Conservation (phyloP, 2,329 filamentous ascomycete genomes). For the Aureobasidium leucospermi region DNA sequence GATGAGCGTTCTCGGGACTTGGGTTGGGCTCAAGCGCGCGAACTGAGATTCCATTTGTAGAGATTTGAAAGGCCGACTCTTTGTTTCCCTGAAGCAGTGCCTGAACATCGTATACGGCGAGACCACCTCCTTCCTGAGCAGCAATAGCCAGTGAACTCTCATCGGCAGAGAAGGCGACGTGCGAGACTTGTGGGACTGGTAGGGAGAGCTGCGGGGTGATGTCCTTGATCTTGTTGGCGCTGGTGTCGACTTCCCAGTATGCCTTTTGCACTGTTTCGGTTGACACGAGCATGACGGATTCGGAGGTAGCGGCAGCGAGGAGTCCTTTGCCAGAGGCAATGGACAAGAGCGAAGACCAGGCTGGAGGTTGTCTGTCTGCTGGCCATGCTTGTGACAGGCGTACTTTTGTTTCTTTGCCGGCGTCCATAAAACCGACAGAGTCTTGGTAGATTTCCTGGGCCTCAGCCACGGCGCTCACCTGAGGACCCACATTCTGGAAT, state of each 20-base stretch:
- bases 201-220: conserved; percentile 71
- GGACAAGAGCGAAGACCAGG: conserved; percentile 75
- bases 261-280: conserved; percentile 72
- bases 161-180: conserved; percentile 85
- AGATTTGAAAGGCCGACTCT: conserved; percentile 64
- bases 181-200: conserved; percentile 69
- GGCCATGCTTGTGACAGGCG: conserved; percentile 73
- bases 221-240: conserved; percentile 53
- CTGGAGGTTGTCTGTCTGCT: conserved; percentile 56
- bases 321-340: conserved; percentile 74
- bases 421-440: conserved; percentile 71
- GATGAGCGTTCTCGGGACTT: conserved; percentile 60
- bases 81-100: conserved; percentile 59
- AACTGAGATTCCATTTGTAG: conserved; percentile 67
- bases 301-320: conserved; percentile 79
- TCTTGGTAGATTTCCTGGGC: conserved; percentile 76
- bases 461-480: conserved; percentile 53
- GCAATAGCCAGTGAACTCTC: conserved; percentile 78
- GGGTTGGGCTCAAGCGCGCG: conserved; percentile 76
- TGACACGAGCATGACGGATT: conserved; percentile 65
- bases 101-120: conserved; percentile 75
- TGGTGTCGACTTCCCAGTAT: conserved; percentile 41
- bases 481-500: conserved; percentile 44
- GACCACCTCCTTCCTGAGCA: conserved; percentile 69
- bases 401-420: conserved; percentile 75